A percentile compares a stretch with the other conserved stretches of the same genome.
Evolutionary conservation across 352 stramenopile genomes (phyloP).

Genomic region (Globisporangium splendens): DNA sequence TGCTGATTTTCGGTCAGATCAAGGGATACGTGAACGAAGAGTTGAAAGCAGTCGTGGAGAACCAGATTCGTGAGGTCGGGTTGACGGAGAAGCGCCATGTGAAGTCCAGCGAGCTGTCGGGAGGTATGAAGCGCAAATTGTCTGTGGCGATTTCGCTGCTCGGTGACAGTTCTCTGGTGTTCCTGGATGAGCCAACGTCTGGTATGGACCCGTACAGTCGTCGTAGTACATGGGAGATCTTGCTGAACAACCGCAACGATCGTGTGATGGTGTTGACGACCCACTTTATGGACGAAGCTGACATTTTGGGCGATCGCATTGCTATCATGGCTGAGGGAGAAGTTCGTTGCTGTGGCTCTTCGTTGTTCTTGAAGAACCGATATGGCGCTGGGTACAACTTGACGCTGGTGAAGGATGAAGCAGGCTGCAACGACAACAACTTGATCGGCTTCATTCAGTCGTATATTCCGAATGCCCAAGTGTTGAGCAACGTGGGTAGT

Average conservation of each 20-base stretch:
- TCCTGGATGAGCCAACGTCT: slow-evolving; percentile 92
- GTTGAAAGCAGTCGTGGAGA: slow-evolving; percentile 28
- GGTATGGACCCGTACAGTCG: slow-evolving; percentile 95
- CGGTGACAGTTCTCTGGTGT: no score
- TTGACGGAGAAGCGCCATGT: slow-evolving; percentile 86
- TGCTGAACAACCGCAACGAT: slow-evolving; percentile 53
- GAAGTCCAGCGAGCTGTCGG: slow-evolving; percentile 65
- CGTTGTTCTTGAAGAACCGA: no score
- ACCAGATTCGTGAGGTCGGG: slow-evolving; percentile 76
- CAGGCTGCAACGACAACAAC: slow-evolving; percentile 33
- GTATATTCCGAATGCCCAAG: slow-evolving; percentile 59
- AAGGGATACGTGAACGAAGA: slow-evolving; percentile 75
- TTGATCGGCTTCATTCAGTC: slow-evolving; percentile 36
- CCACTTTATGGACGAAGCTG: slow-evolving; percentile 94
- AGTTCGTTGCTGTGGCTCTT: slow-evolving; percentile 54
- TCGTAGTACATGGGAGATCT: slow-evolving; percentile 88
- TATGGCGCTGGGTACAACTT: no score
- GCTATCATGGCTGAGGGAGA: slow-evolving; percentile 84
- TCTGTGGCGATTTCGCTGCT: no score
- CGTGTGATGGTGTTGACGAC: slow-evolving; percentile 88
- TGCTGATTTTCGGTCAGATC: no score
- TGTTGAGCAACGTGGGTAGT: slow-evolving; percentile 91
- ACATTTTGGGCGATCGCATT: slow-evolving; percentile 81
- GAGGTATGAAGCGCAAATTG: slow-evolving; percentile 95
- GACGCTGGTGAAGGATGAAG: no score